Base-by-base conservation (phyloP, 2,329 filamentous ascomycete species). In the Cladosporium sp. region DNA sequence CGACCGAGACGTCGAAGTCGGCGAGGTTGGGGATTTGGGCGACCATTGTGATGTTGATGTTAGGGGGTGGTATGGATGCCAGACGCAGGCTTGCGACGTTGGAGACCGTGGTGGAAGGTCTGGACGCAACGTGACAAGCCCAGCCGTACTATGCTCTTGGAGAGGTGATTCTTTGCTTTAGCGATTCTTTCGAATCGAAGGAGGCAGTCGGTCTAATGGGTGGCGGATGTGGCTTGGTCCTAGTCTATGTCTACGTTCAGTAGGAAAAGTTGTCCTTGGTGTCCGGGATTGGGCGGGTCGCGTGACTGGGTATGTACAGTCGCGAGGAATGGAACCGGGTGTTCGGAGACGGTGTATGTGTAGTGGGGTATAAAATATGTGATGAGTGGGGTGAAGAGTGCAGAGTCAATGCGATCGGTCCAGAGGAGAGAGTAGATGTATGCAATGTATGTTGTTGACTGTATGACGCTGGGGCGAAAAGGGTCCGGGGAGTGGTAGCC, bases 1-100 rank as follows among this genome's bases (percentile, higher is more conserved):
- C 76, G 54, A 80, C 74, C 57, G 86, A 88, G 68, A 90, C 81
- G 70, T 86, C 88, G 72, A 94, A 95, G 69, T 94, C 85, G 67
- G 81, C 78, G 51, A 88, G 78, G 38, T 62, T 63, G 48, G 72
- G 73, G 11, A 74, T 67, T 53, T 67, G 62, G 25, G 65, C 63
- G 57, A 72, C 60, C 72, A 75, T 75, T 40, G 47, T 59, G 30
- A 16, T 15, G 22, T 27, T 27, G 5, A n/a, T n/a, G 13, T 15
- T 20, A n/a, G 22, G 33, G 46, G 13, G 18, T 39, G 41, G 33
- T 51, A 56, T 53, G 52, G 41, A 53, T 55, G 54, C 58, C 61
- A 64, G 62, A 64, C 62, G 62, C 62, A 65, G 62, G 63, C 62
- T 65, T 65, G 63, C 61, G 58, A 61, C 61, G 59, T 57, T 50